phyloP scores from a whole-genome alignment of 768 basidiomycete species.

The Coprinopsis cinerea region DNA sequence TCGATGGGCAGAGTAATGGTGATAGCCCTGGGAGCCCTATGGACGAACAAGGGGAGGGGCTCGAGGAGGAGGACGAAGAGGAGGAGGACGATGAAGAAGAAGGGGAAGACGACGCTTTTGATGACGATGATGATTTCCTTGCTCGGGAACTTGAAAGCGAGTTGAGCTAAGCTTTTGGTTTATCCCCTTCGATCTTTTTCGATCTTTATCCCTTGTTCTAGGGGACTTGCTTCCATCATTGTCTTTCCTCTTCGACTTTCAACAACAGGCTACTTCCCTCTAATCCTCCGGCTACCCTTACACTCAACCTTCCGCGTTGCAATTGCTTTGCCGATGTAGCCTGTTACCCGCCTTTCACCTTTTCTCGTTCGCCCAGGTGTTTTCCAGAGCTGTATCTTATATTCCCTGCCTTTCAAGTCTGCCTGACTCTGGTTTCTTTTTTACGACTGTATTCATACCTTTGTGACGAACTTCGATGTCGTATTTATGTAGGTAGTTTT shows the following conservation, averaged over 20 bases:
- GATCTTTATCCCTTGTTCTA: neutral
- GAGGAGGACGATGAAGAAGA: slow-evolving; percentile 41
- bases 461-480: neutral
- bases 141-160: slow-evolving; percentile 76
- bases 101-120: slow-evolving; percentile 43
- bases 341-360: neutral
- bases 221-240: neutral
- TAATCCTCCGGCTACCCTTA: too few relatives aligned
- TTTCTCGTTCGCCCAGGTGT: neutral
- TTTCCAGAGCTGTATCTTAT: neutral
- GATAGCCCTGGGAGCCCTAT: slow-evolving; percentile 13
- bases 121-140: slow-evolving; percentile 73
- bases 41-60: slow-evolving; percentile 12
- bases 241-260: neutral
- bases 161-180: slow-evolving; percentile 49
- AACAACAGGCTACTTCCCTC: neutral
- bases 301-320: too few relatives aligned
- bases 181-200: slow-evolving; percentile 4
- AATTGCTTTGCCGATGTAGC: neutral
- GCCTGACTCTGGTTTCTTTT: neutral
- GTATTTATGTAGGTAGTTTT: slow-evolving; percentile 2
- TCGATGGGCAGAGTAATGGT: slow-evolving; percentile 20
- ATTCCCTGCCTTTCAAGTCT: neutral
- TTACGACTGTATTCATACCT: neutral
- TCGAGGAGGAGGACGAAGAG: slow-evolving; percentile 30